phyloP scores from a whole-genome alignment of 140 eudicot genomes.

The Bidens hawaiensis region DNA sequence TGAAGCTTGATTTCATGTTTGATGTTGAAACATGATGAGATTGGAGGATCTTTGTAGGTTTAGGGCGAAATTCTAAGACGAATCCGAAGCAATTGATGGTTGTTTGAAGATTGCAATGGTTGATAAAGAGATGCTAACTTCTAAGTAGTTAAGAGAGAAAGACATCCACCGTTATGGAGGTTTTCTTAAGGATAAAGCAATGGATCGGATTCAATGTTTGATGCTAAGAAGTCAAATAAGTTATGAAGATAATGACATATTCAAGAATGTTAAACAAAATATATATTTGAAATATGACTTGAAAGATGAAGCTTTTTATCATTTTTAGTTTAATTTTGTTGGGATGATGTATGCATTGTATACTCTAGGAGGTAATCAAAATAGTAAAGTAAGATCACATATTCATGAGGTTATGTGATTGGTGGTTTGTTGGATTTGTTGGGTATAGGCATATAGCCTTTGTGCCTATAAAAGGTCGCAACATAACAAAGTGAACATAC shows the following conservation, averaged over 20 bases:
- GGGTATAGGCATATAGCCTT: no score
- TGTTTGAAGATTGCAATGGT: slow-evolving; percentile 15
- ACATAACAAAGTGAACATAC: no score
- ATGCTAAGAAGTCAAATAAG: slow-evolving; percentile 16
- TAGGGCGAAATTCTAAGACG: slow-evolving; percentile 15
- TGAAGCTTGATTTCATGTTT: slow-evolving; percentile 19
- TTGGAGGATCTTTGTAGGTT: slow-evolving; percentile 20
- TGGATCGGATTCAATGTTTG: not conserved
- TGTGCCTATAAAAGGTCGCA: no score
- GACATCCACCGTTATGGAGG: slow-evolving; percentile 33
- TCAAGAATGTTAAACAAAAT: not conserved
- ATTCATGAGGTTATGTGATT: no score
- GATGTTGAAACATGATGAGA: slow-evolving; percentile 5
- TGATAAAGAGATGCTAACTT: slow-evolving; percentile 33
- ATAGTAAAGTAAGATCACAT: no score
- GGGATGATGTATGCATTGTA: slow-evolving; percentile 6
- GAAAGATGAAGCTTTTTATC: not conserved
- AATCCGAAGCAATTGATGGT: slow-evolving; percentile 18
- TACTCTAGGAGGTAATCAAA: not conserved
- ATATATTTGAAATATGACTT: not conserved
- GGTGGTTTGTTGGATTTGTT: no score
- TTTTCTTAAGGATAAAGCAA: slow-evolving; percentile 21
- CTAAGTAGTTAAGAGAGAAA: slow-evolving; percentile 32
- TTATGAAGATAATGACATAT: not conserved
- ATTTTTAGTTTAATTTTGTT: not conserved